Conservation (phyloP, 1,139 yeast species). For the Pichia sp. region DNA sequence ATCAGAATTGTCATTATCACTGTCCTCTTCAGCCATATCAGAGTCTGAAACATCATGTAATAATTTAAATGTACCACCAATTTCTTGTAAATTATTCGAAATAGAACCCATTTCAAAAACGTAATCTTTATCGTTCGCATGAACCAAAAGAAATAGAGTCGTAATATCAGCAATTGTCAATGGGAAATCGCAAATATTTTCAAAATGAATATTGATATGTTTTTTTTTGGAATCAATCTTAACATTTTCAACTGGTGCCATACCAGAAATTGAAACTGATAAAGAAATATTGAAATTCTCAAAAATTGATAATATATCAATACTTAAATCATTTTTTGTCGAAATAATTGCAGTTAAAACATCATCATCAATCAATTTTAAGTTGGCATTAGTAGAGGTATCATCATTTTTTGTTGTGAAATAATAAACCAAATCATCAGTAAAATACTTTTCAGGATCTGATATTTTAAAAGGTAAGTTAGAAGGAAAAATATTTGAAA, state of each 20-base stretch:
- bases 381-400: background rate
- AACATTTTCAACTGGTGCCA: background rate
- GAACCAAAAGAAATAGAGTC: background rate
- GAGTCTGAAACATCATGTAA: background rate
- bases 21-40: background rate
- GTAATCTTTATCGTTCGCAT: background rate
- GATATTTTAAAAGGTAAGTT: background rate
- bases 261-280: background rate
- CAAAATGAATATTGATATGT: background rate
- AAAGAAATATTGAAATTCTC: background rate
- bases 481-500: too few relatives aligned
- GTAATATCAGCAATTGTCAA: background rate
- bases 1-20: background rate
- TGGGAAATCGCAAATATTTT: background rate
- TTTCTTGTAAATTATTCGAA: background rate
- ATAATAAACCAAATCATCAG: background rate
- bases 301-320: background rate
- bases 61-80: background rate
- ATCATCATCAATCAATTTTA: background rate
- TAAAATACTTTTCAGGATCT: background rate
- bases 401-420: background rate
- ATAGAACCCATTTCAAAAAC: background rate
- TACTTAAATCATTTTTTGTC: background rate
- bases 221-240: background rate
- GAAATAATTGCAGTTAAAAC: background rate